Evolutionary conservation across 257 asterid species (phyloP), one percentile per base, ranked within the genome.

Genomic region (Catharanthus roseus): DNA sequence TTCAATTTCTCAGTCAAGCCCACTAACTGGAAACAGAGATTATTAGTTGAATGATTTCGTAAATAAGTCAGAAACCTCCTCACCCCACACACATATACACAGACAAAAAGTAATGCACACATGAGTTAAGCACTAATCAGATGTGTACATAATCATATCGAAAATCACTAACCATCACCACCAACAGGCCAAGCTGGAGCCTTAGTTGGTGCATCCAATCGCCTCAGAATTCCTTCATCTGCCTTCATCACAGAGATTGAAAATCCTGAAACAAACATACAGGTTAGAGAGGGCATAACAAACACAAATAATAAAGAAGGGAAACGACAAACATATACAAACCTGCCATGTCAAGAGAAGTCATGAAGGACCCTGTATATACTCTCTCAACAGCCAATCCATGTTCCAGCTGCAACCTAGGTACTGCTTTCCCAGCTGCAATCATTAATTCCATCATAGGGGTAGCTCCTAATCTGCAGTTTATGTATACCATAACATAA

Each of bases 341-440:
- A 89, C 98, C 97, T 71, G 97, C 97, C 99, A 95, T 95, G 81
- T 95, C 99, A 54, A 95, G 88, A 65, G 99, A 95, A 44, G 99
- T 91, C 99, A 95, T 88, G 81, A 95, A 91, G 74, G 99, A 95
- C 69, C 99, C 99, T 34, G 97, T 89, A 78, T 95, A 91, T 49
- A 95, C 97, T 83, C 97, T 88, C 73, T 91, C 97, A 81, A 95
- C 96, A 70, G 99, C 97, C 76, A 95, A 79, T 72, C 97, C 99
- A 84, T 91, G 91, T 77, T 95, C 96, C 74, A 95, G 85, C 93
- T 95, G 97, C 78, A 95, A 84, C 74, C 78, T 76, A 47, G 99
- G 97, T 67, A 87, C 91, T 68, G 90, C 90, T 80, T 95, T 95
- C 75, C 97, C 97, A 80, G 97, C 93, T 18, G 87, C 96, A 66